A percentile compares a stretch with the other conserved stretches of the same genome.
phyloP scores from a whole-genome alignment of 1,284 basidiomycete species.

The Hymenochaete sp. region DNA sequence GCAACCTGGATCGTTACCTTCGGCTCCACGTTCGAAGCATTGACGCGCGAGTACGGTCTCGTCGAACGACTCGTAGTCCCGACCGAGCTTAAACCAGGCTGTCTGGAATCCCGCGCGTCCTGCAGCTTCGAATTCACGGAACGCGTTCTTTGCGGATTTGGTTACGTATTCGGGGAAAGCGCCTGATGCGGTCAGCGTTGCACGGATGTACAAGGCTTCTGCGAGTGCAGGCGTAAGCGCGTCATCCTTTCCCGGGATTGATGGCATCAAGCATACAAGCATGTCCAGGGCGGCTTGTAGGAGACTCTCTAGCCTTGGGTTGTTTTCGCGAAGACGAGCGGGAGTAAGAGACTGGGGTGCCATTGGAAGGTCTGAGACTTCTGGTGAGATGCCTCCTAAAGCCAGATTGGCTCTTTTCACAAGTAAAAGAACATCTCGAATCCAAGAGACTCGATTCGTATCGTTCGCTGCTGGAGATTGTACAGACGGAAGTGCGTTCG shows the following conservation, averaged over 20 bases:
- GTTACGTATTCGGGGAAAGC: slow-evolving; percentile 51
- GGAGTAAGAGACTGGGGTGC: slow-evolving; percentile 22
- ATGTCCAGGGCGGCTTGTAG: slow-evolving; percentile 58
- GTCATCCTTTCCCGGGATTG: slow-evolving; percentile 20
- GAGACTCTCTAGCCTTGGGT: slow-evolving; percentile 53
- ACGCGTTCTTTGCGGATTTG: slow-evolving; percentile 69
- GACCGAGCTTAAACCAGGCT: slow-evolving; percentile 85
- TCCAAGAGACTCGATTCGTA: slow-evolving; percentile 62
- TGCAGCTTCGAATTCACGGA: slow-evolving; percentile 79
- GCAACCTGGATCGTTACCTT: slow-evolving; percentile 65
- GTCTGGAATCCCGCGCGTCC: slow-evolving; percentile 63
- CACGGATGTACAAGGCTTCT: slow-evolving; percentile 62
- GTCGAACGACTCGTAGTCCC: slow-evolving; percentile 85
- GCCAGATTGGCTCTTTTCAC: slow-evolving; percentile 48
- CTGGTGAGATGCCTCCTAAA: slow-evolving; percentile 30
- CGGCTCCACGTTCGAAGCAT: slow-evolving; percentile 70
- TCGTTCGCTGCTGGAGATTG: slow-evolving; percentile 48
- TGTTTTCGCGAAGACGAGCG: slow-evolving; percentile 49
- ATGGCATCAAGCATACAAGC: slow-evolving; percentile 40
- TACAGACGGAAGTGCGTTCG: slow-evolving; percentile 36
- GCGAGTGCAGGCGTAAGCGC: slow-evolving; percentile 34
- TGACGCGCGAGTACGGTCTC: slow-evolving; percentile 64
- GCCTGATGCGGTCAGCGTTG: slow-evolving; percentile 63
- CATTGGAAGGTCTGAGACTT: neutral
- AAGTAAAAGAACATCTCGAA: slow-evolving; percentile 69